Percentiles rank a stretch among this genome's conserved stretches.
phyloP scores from a whole-genome alignment of 306 rosid species.

The Lathyrus sativus region DNA sequence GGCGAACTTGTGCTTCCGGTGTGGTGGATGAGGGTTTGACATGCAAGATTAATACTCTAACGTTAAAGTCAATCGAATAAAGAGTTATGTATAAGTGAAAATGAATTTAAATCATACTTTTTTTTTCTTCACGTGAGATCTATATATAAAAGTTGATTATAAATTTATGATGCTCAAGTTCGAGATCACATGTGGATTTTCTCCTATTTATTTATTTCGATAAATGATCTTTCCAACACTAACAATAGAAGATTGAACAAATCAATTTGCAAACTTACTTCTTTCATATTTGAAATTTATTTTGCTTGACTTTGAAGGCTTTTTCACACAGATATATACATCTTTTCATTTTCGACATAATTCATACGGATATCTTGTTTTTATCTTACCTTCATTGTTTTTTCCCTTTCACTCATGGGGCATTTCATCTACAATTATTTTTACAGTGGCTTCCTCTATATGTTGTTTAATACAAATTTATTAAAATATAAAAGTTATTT shows the following conservation, averaged over 20 bases:
- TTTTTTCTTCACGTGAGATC: too few relatives aligned
- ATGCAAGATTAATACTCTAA: too few relatives aligned
- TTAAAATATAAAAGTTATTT: too few relatives aligned
- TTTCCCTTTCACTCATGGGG: background rate
- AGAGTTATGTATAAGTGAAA: too few relatives aligned
- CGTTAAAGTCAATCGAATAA: too few relatives aligned
- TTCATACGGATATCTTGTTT: constrained; percentile 10
- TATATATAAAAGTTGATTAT: too few relatives aligned
- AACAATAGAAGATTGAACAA: background rate
- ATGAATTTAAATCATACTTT: too few relatives aligned
- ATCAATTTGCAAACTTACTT: background rate
- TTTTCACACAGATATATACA: background rate
- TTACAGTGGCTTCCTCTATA: background rate
- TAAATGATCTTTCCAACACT: background rate
- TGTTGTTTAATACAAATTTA: background rate
- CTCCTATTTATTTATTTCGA: too few relatives aligned
- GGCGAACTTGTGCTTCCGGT: too few relatives aligned
- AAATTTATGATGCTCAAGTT: too few relatives aligned
- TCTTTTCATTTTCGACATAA: background rate
- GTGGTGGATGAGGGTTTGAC: too few relatives aligned
- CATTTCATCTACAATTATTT: background rate
- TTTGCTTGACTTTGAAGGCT: constrained; percentile 5
- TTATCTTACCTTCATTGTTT: background rate
- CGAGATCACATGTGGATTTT: too few relatives aligned
- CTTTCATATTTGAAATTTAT: background rate